Conservation (phyloP, 2,329 filamentous ascomycete species). For the Zasmidium angulare region DNA sequence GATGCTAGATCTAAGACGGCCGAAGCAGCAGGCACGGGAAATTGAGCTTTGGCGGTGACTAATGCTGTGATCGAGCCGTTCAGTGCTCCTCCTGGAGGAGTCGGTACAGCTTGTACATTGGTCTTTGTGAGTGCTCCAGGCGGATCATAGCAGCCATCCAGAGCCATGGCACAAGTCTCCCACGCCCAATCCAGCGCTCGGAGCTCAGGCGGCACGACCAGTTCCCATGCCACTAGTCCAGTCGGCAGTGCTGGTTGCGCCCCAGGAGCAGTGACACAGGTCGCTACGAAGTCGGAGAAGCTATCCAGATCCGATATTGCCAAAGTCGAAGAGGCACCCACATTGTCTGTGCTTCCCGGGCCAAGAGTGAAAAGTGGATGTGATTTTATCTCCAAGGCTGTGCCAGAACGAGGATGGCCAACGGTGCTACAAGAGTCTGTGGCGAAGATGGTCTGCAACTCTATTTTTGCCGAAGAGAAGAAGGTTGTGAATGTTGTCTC, state of each 20-base stretch:
- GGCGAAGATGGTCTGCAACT: not conserved
- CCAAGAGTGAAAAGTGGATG: not conserved
- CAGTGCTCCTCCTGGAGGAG: not conserved
- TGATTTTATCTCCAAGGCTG: not conserved
- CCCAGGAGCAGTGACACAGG: not conserved
- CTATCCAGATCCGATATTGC: not conserved
- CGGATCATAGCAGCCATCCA: not conserved
- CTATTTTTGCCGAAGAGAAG: not conserved
- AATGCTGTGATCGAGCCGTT: not conserved
- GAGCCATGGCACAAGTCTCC: not conserved
- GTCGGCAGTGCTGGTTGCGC: not conserved
- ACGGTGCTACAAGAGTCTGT: not conserved
- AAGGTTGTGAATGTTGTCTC: not conserved
- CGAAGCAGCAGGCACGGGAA: not conserved
- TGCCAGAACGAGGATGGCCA: not conserved
- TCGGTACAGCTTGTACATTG: not conserved
- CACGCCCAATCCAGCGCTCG: not conserved
- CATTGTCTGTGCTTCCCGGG: not conserved
- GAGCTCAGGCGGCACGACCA: not conserved
- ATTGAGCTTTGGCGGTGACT: not conserved
- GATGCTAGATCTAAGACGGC: too few species aligned
- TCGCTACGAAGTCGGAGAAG: not conserved
- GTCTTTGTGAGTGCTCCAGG: not conserved
- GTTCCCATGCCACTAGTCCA: not conserved
- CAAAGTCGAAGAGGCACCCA: not conserved